These are phyloP conservation scores for Eremomyces bilateralis DNA, from an alignment of 495 filamentous ascomycete species.

Conservation along the genomic window DNA sequence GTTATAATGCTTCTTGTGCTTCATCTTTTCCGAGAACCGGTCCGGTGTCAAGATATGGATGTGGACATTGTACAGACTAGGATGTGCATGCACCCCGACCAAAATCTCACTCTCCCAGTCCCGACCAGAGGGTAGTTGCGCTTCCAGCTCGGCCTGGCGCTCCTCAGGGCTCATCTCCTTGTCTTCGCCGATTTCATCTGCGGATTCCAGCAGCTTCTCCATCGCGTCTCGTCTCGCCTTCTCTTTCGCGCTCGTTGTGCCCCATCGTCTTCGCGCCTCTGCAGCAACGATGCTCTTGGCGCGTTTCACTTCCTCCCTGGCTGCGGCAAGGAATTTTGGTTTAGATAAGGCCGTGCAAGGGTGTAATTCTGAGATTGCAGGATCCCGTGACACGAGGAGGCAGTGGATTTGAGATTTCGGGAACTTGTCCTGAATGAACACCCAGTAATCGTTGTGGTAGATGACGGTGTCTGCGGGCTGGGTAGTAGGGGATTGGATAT, in stretches of 20 bases:
- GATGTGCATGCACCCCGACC: conserved; percentile 62
- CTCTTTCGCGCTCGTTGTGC: conserved; percentile 39
- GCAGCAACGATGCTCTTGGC: conserved; percentile 42
- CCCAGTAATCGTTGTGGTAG: conserved; percentile 46
- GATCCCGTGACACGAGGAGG: conserved; percentile 63
- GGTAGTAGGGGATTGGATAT: conserved; percentile 43
- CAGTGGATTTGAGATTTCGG: conserved; percentile 72
- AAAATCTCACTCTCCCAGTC: conserved; percentile 63
- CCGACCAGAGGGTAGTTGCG: conserved; percentile 41
- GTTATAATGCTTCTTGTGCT: conserved; percentile 78
- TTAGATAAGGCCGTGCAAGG: conserved; percentile 66
- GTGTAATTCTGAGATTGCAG: conserved; percentile 35
- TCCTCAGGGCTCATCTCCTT: conserved; percentile 22
- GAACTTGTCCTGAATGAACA: conserved; percentile 63
- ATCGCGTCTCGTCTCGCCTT: conserved; percentile 32
- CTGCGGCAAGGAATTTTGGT: conserved; percentile 41
- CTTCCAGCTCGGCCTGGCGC: conserved; percentile 19
- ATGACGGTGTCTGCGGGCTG: conserved; percentile 42
- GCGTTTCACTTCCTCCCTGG: conserved; percentile 34
- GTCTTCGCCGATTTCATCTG: conserved; percentile 13
- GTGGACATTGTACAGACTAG: conserved; percentile 86
- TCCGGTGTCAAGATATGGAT: conserved; percentile 70
- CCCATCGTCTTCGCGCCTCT: conserved; percentile 55
- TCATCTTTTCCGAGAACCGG: conserved; percentile 42
- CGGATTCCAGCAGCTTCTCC: conserved; percentile 10